Percentiles rank a stretch among this genome's conserved stretches.
These are phyloP conservation scores for Paracoccidioides lutzii DNA, from an alignment of 2,329 filamentous ascomycete species.

Conservation along the genomic window DNA sequence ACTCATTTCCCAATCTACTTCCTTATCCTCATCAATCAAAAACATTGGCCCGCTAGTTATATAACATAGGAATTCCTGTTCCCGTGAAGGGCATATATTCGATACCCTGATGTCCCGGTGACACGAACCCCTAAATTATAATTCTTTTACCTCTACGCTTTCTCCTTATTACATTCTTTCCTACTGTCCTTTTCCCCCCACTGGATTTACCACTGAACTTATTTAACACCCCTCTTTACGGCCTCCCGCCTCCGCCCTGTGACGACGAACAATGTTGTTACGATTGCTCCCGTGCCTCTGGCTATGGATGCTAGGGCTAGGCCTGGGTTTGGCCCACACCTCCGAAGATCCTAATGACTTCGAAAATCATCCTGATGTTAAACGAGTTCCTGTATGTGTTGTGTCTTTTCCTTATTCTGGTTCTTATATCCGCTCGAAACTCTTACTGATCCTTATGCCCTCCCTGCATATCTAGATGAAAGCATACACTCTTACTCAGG, in stretches of 20 bases:
- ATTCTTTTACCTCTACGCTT: slow-evolving; percentile 7
- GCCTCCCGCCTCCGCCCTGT: background rate
- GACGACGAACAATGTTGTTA: slow-evolving; percentile 9
- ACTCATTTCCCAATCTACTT: background rate
- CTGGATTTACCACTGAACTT: background rate
- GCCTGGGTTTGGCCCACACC: slow-evolving; percentile 16
- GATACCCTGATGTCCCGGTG: slow-evolving; percentile 36
- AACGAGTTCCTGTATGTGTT: slow-evolving; percentile 50
- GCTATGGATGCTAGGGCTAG: slow-evolving; percentile 24
- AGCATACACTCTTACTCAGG: slow-evolving; percentile 71
- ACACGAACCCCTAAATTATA: slow-evolving; percentile 13
- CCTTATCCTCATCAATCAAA: background rate
- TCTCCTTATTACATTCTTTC: background rate
- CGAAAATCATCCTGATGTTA: slow-evolving; percentile 43
- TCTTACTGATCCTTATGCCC: slow-evolving; percentile 10
- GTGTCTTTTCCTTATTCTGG: slow-evolving; percentile 7
- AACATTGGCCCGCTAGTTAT: too few species aligned
- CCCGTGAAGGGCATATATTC: slow-evolving; percentile 29
- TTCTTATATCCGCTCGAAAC: background rate
- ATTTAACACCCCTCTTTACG: background rate
- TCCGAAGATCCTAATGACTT: slow-evolving; percentile 23
- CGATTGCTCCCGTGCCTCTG: slow-evolving; percentile 11
- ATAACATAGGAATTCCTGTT: too few species aligned
- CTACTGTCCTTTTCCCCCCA: background rate
- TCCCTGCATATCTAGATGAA: slow-evolving; percentile 47